These are phyloP conservation scores for Colletotrichum lindemuthianum DNA, from an alignment of 2,329 filamentous ascomycete species.

Conservation along the genomic window DNA sequence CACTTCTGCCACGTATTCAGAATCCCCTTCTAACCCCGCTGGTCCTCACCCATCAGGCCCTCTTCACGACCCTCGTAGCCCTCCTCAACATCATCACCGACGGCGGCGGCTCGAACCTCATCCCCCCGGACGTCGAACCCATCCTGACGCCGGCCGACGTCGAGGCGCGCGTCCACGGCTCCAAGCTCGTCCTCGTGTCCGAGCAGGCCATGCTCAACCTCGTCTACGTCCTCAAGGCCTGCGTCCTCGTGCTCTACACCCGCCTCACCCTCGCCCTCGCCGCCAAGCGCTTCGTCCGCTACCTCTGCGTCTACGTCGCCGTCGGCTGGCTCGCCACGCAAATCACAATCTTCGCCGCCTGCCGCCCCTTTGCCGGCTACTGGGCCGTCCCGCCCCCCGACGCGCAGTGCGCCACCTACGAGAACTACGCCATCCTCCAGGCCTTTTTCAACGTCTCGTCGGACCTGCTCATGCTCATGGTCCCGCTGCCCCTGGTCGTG, in stretches of 20 bases:
- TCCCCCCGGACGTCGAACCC: constrained; percentile 46
- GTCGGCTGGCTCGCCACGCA: constrained; percentile 54
- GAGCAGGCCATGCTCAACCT: constrained; percentile 52
- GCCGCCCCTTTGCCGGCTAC: constrained; percentile 56
- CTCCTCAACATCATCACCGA: constrained; percentile 21
- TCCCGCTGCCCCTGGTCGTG: constrained; percentile 58
- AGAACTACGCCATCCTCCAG: constrained; percentile 58
- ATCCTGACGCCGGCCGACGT: constrained; percentile 45
- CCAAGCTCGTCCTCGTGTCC: constrained; percentile 54
- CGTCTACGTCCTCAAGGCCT: constrained; percentile 49
- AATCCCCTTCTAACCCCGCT: not conserved
- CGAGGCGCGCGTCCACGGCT: constrained; percentile 52
- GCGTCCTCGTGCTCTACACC: constrained; percentile 56
- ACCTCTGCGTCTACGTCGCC: constrained; percentile 50
- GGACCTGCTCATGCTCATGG: constrained; percentile 57
- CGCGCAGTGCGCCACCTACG: constrained; percentile 56
- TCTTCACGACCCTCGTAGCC: constrained; percentile 18
- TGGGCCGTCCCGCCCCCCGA: constrained; percentile 58
- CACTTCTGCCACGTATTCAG: not conserved
- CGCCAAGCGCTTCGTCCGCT: constrained; percentile 46
- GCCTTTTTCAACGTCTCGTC: constrained; percentile 59
- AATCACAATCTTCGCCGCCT: constrained; percentile 57
- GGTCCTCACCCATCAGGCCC: not conserved
- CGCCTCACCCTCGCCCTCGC: constrained; percentile 52
- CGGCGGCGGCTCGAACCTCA: constrained; percentile 46